These are phyloP conservation scores for Penicillium cataractarum DNA, from an alignment of 495 filamentous ascomycete genomes.

Conservation along the genomic window DNA sequence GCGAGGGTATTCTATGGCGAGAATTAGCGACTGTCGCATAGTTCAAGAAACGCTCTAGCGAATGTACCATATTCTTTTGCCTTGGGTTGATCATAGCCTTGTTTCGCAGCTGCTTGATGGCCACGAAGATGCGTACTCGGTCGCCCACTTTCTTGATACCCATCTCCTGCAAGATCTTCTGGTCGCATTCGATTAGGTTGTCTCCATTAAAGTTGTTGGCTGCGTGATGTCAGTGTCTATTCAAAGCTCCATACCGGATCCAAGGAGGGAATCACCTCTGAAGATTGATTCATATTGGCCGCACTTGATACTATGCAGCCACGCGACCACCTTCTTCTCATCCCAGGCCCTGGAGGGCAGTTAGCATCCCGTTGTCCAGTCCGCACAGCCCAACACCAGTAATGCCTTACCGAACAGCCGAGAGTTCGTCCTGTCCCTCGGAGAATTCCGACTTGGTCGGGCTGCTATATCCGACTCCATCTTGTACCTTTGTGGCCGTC, in stretches of 20 bases:
- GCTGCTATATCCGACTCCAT: slow-evolving; percentile 71
- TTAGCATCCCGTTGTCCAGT: slow-evolving; percentile 24
- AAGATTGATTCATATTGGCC: slow-evolving; percentile 92
- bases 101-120: slow-evolving; percentile 88
- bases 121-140: slow-evolving; percentile 89
- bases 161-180: slow-evolving; percentile 94
- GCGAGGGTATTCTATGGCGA: slow-evolving; percentile 46
- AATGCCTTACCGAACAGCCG: slow-evolving; percentile 60
- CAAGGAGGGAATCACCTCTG: slow-evolving; percentile 54
- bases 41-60: neutral
- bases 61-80: slow-evolving; percentile 81
- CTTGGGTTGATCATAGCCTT: slow-evolving; percentile 82
- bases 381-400: neutral
- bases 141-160: slow-evolving; percentile 98
- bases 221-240: slow-evolving; percentile 26
- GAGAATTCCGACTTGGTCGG: slow-evolving; percentile 96
- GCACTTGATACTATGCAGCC: slow-evolving; percentile 87
- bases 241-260: neutral
- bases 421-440: slow-evolving; percentile 64
- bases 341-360: slow-evolving; percentile 69
- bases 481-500: slow-evolving; percentile 56
- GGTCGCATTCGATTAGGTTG: slow-evolving; percentile 95
- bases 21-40: neutral
- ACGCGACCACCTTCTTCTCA: slow-evolving; percentile 86
- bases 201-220: slow-evolving; percentile 96